Conservation (phyloP, 2,329 filamentous ascomycete species). For the Epicoccum sorghinum region DNA sequence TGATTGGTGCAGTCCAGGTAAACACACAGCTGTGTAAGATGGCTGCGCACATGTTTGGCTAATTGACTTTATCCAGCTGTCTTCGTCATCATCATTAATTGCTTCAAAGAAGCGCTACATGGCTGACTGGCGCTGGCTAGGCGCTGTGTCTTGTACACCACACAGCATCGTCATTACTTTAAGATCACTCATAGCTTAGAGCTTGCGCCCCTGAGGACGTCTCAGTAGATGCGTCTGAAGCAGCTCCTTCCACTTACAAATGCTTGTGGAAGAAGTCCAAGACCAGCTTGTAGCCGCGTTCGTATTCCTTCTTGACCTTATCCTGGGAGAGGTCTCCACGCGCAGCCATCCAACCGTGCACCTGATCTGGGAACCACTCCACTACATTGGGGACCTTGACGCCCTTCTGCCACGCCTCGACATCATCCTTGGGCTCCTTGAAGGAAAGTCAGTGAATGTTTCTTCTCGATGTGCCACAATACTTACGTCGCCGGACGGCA, state of each 20-base stretch:
- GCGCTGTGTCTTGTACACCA: not conserved
- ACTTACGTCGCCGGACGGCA: constrained; percentile 59
- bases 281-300: constrained; percentile 56
- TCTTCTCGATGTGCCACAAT: not conserved
- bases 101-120: no score
- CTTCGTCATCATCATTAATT: no score
- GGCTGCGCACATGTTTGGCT: no score
- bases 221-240: constrained; percentile 20
- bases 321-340: constrained; percentile 54
- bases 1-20: no score
- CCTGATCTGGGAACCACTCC: constrained; percentile 57
- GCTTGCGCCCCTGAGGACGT: constrained; percentile 19
- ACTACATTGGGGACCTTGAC: constrained; percentile 56
- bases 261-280: constrained; percentile 60
- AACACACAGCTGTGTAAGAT: no score
- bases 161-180: not conserved
- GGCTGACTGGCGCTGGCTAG: no score
- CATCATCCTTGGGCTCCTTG: constrained; percentile 58
- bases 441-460: not conserved
- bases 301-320: constrained; percentile 57
- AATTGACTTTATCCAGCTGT: no score
- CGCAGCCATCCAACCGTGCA: constrained; percentile 55
- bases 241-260: constrained; percentile 51
- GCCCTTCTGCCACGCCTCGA: constrained; percentile 56
- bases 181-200: constrained; percentile 22